These are phyloP conservation scores for Nigrospora osmanthi DNA, from an alignment of 2,329 filamentous ascomycete species.

Conservation along the genomic window DNA sequence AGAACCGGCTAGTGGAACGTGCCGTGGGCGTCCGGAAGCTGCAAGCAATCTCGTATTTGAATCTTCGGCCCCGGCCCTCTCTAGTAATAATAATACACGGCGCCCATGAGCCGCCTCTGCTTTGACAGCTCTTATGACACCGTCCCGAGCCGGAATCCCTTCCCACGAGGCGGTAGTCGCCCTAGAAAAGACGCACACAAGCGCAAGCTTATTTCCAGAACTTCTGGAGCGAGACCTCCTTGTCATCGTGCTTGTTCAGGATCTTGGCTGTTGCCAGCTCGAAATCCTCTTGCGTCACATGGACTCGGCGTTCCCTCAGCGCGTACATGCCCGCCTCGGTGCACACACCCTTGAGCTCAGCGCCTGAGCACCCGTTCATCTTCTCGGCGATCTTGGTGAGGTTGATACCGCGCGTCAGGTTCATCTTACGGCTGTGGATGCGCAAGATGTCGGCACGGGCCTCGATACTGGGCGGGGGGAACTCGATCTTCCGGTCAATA, in stretches of 20 bases:
- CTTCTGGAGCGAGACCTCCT: constrained; percentile 86
- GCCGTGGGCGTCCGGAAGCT: too few species aligned
- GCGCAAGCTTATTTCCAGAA: constrained; percentile 59
- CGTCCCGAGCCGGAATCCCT: too few species aligned
- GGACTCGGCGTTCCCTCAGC: constrained; percentile 86
- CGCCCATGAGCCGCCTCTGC: too few species aligned
- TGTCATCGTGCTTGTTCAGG: constrained; percentile 98
- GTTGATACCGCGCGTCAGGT: constrained; percentile 94
- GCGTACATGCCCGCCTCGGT: constrained; percentile 99
- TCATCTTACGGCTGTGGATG: constrained; percentile 98
- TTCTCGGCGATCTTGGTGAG: constrained; percentile 98
- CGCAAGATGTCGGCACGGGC: constrained; percentile 94
- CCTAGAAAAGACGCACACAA: too few species aligned
- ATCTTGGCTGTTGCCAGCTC: constrained; percentile 98
- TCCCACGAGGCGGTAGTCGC: too few species aligned
- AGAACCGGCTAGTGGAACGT: too few species aligned
- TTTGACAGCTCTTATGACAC: too few species aligned
- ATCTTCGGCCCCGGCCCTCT: too few species aligned
- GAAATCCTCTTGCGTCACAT: constrained; percentile 98
- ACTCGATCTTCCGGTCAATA: constrained; percentile 98
- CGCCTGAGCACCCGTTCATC: constrained; percentile 98
- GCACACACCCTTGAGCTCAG: constrained; percentile 96
- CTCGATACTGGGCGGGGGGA: constrained; percentile 93
- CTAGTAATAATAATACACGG: too few species aligned
- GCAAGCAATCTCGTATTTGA: too few species aligned